Evolutionary conservation across 208 protist species (phyloP).

Genomic region (Porcisia hertigi): DNA sequence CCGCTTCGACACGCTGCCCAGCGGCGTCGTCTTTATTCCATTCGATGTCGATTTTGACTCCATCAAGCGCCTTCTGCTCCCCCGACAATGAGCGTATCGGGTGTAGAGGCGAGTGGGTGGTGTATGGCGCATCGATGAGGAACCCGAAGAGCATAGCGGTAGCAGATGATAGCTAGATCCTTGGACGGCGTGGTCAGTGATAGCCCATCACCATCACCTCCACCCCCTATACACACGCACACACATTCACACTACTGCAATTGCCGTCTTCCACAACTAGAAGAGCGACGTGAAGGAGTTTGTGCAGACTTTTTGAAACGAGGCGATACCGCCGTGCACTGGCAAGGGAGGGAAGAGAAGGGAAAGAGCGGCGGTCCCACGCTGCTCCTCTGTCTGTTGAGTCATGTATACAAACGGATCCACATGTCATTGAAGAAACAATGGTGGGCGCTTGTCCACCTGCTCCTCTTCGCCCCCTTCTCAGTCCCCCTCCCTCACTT

Average conservation of each 20-base stretch:
- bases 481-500: not conserved
- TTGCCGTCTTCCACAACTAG: not conserved
- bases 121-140: not conserved
- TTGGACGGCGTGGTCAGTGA: not conserved
- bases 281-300: not conserved
- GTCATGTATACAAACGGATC: not conserved
- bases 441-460: not conserved
- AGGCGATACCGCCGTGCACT: not conserved
- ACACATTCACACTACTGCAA: not conserved
- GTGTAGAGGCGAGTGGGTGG: not conserved
- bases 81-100: slow-evolving; percentile 17
- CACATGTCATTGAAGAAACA: not conserved
- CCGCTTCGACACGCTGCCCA: slow-evolving; percentile 71
- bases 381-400: not conserved
- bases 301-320: not conserved
- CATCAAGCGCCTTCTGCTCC: slow-evolving; percentile 66
- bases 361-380: not conserved
- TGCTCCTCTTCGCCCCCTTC: not conserved
- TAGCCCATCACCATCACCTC: not conserved
- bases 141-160: not conserved
- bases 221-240: no score
- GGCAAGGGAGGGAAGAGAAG: not conserved
- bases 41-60: slow-evolving; percentile 84
- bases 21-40: slow-evolving; percentile 81
- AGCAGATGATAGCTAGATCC: not conserved